A percentile compares a stretch with the other conserved stretches of the same genome.
phyloP scores from a whole-genome alignment of 768 basidiomycete species.

The Mrakia blollopis region DNA sequence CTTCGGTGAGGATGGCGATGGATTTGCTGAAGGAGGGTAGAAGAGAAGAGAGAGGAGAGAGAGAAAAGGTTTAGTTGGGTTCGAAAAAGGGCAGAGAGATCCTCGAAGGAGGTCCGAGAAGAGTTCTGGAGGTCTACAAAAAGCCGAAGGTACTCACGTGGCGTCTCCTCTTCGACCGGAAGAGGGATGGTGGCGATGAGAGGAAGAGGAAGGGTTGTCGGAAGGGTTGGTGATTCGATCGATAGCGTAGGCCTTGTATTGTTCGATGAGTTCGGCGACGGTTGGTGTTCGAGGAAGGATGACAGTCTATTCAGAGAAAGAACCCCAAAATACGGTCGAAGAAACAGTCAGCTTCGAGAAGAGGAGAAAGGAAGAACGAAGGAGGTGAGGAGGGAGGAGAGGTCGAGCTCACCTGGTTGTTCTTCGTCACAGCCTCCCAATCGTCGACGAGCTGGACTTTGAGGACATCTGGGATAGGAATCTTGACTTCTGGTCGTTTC shows the following conservation, averaged over 20 bases:
- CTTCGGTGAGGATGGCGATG: constrained; percentile 64
- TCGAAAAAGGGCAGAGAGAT: constrained; percentile 3
- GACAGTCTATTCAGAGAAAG: constrained; percentile 61
- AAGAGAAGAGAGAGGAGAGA: constrained; percentile 32
- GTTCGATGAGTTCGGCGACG: constrained; percentile 67
- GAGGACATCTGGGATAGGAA: constrained; percentile 81
- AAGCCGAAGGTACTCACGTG: not conserved
- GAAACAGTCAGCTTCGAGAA: not conserved
- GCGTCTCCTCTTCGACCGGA: not conserved
- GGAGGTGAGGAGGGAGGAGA: not conserved
- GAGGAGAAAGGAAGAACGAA: not conserved
- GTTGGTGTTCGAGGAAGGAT: constrained; percentile 72
- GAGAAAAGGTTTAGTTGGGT: constrained; percentile 29
- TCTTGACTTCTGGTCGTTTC: constrained; percentile 81
- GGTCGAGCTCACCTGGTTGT: constrained; percentile 61
- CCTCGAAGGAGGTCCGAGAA: constrained; percentile 38
- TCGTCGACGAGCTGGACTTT: constrained; percentile 90
- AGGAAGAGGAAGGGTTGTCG: not conserved
- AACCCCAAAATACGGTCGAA: not conserved
- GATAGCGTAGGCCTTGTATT: constrained; percentile 65
- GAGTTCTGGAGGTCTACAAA: constrained; percentile 34
- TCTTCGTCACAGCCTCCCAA: constrained; percentile 96
- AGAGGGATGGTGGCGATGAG: not conserved
- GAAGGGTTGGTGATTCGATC: not conserved
- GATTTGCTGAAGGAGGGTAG: constrained; percentile 53